Base-by-base conservation (phyloP, 371 early-diverging fungal species). In the Capillidium heterosporum region DNA sequence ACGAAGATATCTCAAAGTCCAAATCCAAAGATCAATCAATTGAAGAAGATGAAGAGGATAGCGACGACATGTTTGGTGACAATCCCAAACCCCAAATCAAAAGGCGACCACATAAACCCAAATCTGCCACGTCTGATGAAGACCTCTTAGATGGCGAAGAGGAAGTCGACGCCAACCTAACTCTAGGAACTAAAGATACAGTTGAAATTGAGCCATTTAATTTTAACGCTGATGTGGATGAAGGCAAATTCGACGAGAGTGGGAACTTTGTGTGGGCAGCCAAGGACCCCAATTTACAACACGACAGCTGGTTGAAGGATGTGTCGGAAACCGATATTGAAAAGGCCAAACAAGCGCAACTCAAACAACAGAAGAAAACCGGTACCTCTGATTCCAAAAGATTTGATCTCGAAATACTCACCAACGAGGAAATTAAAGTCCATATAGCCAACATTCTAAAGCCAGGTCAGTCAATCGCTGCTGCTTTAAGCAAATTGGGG, bases 221-320 rank as follows among this genome's bases (percentile, higher is more conserved):
- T 60, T 84, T 93, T 86, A 78, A 82, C 21, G 76, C 78, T 19
- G 90, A 91, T 56, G 60, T 89, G 62, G 89, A 90, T 55, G 90
- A 89, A 62, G 90, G 90, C 7, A 75, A 71, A 41, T 83, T 91
- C 63, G 94, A 93, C 61, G 78, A 77, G 26, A 61, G 72, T 11
- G 91, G 91, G 11, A 89, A 89, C 54, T 93, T 83, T 66, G 69
- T 90, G 39, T 75, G 77, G 35, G 77, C 79, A 62, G 80, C 83
- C 56, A 71, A 73, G 27, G 94, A 93, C 60, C 86, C 87, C 10
- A 77, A 87, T 32, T 79, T 75, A 3, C 77, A 84, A 62, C 91
- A 93, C 56, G 94, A 93, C 63, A 72, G 69, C 55, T 93, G 94
- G 94, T 75, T 93, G 62, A 75, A 83, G 21, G 89, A 82, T 7